phyloP scores from a whole-genome alignment of 2,329 filamentous ascomycete species.

The Venturia carpophila region DNA sequence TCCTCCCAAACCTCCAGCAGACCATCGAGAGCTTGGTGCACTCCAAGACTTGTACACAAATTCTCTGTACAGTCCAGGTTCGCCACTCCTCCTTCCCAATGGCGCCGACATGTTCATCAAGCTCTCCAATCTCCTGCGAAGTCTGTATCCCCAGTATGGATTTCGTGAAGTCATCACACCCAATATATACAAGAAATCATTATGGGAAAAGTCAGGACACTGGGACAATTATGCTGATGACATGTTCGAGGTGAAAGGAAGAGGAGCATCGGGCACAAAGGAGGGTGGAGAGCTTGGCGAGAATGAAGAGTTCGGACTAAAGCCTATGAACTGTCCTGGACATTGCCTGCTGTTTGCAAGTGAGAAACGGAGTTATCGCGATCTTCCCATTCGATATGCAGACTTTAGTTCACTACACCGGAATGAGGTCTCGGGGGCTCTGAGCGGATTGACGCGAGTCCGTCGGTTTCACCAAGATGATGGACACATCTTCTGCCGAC shows the following conservation, averaged over 20 bases:
- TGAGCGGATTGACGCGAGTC: slow-evolving; percentile 76
- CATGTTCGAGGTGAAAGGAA: slow-evolving; percentile 72
- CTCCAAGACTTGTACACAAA: slow-evolving; percentile 69
- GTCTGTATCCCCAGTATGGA: slow-evolving; percentile 76
- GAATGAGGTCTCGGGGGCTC: slow-evolving; percentile 74
- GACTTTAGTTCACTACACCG: slow-evolving; percentile 84
- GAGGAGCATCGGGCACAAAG: slow-evolving; percentile 39
- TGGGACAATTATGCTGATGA: slow-evolving; percentile 86
- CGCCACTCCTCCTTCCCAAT: slow-evolving; percentile 75
- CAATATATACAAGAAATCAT: slow-evolving; percentile 79
- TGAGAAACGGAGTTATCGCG: slow-evolving; percentile 64
- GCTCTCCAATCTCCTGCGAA: slow-evolving; percentile 70
- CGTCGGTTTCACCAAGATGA: slow-evolving; percentile 86
- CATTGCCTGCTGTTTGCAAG: slow-evolving; percentile 79
- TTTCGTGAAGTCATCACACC: slow-evolving; percentile 86
- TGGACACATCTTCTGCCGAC: slow-evolving; percentile 81
- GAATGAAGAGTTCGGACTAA: slow-evolving; percentile 71
- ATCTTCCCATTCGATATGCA: slow-evolving; percentile 75
- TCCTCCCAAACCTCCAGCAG: slow-evolving; percentile 34
- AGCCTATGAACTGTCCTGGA: slow-evolving; percentile 90
- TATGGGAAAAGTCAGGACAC: slow-evolving; percentile 82
- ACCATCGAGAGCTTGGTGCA: slow-evolving; percentile 45
- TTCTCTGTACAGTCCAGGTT: slow-evolving; percentile 73
- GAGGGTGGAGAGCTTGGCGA: slow-evolving; percentile 43
- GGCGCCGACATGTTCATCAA: slow-evolving; percentile 79